These are phyloP conservation scores for Saccharomyces hybrid DNA, from an alignment of 1,139 yeast species.

Conservation along the genomic window DNA sequence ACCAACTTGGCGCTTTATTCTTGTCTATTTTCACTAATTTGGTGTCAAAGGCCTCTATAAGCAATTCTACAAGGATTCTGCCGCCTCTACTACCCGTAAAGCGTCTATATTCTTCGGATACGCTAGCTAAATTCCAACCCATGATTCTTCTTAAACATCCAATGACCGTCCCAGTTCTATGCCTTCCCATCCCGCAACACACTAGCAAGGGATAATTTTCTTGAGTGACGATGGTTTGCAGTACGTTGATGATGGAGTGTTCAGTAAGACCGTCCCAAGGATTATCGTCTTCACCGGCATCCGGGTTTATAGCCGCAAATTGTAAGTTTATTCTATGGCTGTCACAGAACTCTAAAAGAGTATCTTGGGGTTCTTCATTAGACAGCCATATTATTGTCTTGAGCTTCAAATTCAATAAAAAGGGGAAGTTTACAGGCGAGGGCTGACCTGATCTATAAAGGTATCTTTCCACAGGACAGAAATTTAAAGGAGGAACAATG, in stretches of 20 bases:
- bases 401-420: slow-evolving; percentile 62
- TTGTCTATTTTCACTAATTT: slow-evolving; percentile 27
- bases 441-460: slow-evolving; percentile 92
- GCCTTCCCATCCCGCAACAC: slow-evolving; percentile 97
- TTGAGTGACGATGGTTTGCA: slow-evolving; percentile 63
- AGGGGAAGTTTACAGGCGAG: slow-evolving; percentile 86
- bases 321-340: slow-evolving; percentile 56
- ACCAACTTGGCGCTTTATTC: slow-evolving; percentile 29
- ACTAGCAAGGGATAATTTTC: slow-evolving; percentile 77
- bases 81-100: slow-evolving; percentile 93
- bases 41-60: slow-evolving; percentile 56
- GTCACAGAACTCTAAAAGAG: slow-evolving; percentile 73
- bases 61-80: slow-evolving; percentile 77
- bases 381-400: slow-evolving; percentile 89
- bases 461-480: slow-evolving; percentile 85
- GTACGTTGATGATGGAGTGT: slow-evolving; percentile 66
- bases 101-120: slow-evolving; percentile 86
- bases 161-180: slow-evolving; percentile 89
- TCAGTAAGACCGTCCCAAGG: slow-evolving; percentile 98
- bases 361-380: slow-evolving; percentile 89
- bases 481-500: slow-evolving; percentile 87
- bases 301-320: slow-evolving; percentile 51
- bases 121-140: slow-evolving; percentile 93
- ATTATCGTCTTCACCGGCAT: slow-evolving; percentile 66
- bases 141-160: slow-evolving; percentile 87